phyloP scores from a whole-genome alignment of 192 early-diverging fungal genomes.

The Entophlyctis helioformis region DNA sequence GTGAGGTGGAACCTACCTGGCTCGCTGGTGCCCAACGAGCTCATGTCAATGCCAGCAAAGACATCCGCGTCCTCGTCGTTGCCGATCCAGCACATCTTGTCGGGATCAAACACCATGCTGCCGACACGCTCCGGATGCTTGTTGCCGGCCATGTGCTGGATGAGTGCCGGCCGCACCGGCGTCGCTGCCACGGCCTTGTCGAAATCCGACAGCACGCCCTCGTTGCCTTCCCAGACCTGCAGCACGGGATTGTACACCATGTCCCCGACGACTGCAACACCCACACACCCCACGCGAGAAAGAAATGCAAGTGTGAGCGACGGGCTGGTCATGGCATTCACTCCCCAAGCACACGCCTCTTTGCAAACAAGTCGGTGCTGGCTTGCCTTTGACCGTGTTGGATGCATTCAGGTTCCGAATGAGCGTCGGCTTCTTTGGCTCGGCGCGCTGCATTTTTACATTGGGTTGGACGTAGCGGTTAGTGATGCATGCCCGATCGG shows the following conservation, averaged over 20 bases:
- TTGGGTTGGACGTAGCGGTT: background rate
- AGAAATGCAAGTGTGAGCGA: background rate
- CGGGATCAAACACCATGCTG: constrained; percentile 35
- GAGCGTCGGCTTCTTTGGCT: constrained; percentile 22
- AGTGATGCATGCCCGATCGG: background rate
- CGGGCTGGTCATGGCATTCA: background rate
- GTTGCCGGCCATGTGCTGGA: constrained; percentile 18
- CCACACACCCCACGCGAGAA: too few relatives aligned
- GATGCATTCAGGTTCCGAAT: constrained; percentile 24
- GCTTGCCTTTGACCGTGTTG: constrained; percentile 22
- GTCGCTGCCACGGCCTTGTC: constrained; percentile 9
- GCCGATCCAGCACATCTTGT: constrained; percentile 34
- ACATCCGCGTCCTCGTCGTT: constrained; percentile 36
- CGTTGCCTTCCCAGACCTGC: constrained; percentile 40
- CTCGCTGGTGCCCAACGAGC: constrained; percentile 1
- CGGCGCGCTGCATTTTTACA: background rate
- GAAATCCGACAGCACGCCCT: constrained; percentile 26
- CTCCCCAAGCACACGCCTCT: too few relatives aligned
- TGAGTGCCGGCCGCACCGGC: constrained; percentile 13
- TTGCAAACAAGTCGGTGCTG: too few relatives aligned
- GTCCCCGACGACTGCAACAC: constrained; percentile 20
- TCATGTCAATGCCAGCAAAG: constrained; percentile 29
- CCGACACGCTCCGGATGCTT: constrained; percentile 18
- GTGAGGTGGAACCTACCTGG: background rate
- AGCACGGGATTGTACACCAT: constrained; percentile 36